Evolutionary conservation across 257 asterid genomes (phyloP).

Genomic region (Parsonsia alboflavescens): DNA sequence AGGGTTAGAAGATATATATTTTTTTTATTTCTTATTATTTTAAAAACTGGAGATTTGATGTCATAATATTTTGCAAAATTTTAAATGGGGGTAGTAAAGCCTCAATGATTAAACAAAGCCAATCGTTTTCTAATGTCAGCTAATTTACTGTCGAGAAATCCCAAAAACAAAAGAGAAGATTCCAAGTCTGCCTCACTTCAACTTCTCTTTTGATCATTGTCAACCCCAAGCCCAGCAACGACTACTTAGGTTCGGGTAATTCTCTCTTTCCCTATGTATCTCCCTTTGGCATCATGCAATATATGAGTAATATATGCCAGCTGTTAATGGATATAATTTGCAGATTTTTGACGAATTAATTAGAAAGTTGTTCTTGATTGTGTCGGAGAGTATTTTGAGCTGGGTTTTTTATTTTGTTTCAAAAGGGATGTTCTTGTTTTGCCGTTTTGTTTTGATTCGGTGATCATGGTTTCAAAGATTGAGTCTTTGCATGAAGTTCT

Average conservation of each 20-base stretch:
- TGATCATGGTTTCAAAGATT: background rate
- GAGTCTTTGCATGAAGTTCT: slow-evolving; percentile 13
- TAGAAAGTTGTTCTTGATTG: background rate
- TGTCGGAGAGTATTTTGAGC: background rate
- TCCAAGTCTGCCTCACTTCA: slow-evolving; percentile 12
- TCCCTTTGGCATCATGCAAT: background rate
- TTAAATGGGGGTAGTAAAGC: background rate
- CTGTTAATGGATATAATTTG: background rate
- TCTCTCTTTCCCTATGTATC: background rate
- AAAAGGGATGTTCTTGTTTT: background rate
- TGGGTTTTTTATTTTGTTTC: background rate
- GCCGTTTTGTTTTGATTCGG: background rate
- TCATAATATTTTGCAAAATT: too few relatives aligned
- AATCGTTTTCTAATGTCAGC: slow-evolving; percentile 12
- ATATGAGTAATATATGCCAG: background rate
- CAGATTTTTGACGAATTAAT: background rate
- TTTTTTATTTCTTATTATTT: too few relatives aligned
- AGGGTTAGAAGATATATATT: background rate
- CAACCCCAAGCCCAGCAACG: background rate
- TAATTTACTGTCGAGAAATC: slow-evolving; percentile 16
- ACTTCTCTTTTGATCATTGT: slow-evolving; percentile 6
- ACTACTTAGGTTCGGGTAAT: background rate
- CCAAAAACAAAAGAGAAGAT: slow-evolving; percentile 4
- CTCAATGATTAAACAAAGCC: background rate
- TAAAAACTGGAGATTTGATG: too few relatives aligned